Conservation (phyloP, 306 rosid genomes). For the Phaseolus lunatus region DNA sequence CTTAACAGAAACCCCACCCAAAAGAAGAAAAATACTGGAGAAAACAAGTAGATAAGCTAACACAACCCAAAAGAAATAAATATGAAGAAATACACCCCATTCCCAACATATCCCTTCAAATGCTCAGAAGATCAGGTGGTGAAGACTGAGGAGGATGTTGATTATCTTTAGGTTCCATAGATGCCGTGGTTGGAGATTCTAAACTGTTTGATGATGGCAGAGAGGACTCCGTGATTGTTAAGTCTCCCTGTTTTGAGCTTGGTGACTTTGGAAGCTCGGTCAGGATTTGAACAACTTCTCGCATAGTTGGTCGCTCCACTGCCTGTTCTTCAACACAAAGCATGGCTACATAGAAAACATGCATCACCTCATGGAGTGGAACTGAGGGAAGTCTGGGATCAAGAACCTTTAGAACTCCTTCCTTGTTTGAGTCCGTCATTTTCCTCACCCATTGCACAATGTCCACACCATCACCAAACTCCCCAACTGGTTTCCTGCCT, state of each 20-base stretch:
- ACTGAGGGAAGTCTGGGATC: slow-evolving; percentile 64
- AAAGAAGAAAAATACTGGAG: slow-evolving; percentile 20
- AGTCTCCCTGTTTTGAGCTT: slow-evolving; percentile 59
- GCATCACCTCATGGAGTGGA: slow-evolving; percentile 62
- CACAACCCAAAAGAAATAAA: slow-evolving; percentile 49
- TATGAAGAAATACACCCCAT: slow-evolving; percentile 48
- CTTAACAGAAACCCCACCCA: slow-evolving; percentile 52
- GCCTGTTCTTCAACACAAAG: slow-evolving; percentile 85
- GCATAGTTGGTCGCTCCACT: slow-evolving; percentile 80
- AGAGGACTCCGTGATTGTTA: slow-evolving; percentile 58
- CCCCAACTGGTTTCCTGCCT: slow-evolving; percentile 87
- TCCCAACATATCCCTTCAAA: slow-evolving; percentile 55
- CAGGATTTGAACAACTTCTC: slow-evolving; percentile 86
- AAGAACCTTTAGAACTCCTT: slow-evolving; percentile 54
- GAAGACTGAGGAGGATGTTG: slow-evolving; percentile 60
- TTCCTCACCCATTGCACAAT: slow-evolving; percentile 85
- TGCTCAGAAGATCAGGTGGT: slow-evolving; percentile 94
- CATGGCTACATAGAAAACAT: slow-evolving; percentile 84
- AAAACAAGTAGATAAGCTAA: slow-evolving; percentile 42
- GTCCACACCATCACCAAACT: slow-evolving; percentile 93
- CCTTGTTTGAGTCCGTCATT: slow-evolving; percentile 60
- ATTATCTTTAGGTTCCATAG: slow-evolving; percentile 61
- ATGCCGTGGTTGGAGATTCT: slow-evolving; percentile 56
- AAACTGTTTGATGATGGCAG: slow-evolving; percentile 51
- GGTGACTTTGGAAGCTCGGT: slow-evolving; percentile 81